Evolutionary conservation across 352 stramenopile species (phyloP).

Genomic region (Phytophthora tubulina): DNA sequence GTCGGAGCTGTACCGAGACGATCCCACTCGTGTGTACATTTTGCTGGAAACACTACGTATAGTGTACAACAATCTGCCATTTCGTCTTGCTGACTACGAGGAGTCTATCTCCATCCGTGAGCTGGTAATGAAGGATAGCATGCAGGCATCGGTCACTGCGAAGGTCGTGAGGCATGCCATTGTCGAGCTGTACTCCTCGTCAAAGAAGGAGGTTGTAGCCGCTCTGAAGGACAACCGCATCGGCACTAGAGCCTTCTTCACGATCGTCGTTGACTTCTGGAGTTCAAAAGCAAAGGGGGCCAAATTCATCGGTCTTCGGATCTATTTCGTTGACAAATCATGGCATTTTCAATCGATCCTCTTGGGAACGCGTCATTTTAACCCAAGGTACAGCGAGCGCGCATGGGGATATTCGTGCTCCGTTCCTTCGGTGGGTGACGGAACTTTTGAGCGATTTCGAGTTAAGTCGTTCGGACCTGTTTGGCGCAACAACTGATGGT

Average conservation of each 20-base stretch:
- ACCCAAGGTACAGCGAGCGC: conserved; percentile 1
- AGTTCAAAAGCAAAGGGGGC: neutral
- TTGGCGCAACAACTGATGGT: neutral
- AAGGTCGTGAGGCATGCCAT: neutral
- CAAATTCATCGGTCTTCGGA: neutral
- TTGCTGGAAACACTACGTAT: neutral
- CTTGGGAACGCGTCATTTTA: neutral
- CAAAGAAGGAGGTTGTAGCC: neutral
- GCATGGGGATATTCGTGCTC: neutral
- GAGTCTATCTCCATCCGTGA: neutral
- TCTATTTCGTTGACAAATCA: neutral
- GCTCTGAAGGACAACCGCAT: neutral
- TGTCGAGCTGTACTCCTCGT: neutral
- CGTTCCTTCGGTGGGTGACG: no score
- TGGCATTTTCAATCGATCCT: conserved; percentile 6
- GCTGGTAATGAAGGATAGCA: neutral
- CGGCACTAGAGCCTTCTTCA: neutral
- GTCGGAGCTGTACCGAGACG: neutral
- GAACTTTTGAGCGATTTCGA: conserved; percentile 5
- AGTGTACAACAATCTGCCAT: neutral
- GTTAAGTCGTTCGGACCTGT: neutral
- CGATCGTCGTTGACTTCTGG: neutral
- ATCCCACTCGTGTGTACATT: neutral
- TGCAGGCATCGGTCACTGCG: neutral
- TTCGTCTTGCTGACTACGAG: neutral